Evolutionary conservation across 2,329 filamentous ascomycete species (phyloP).

Genomic region (Emmonsiellopsis sp.): DNA sequence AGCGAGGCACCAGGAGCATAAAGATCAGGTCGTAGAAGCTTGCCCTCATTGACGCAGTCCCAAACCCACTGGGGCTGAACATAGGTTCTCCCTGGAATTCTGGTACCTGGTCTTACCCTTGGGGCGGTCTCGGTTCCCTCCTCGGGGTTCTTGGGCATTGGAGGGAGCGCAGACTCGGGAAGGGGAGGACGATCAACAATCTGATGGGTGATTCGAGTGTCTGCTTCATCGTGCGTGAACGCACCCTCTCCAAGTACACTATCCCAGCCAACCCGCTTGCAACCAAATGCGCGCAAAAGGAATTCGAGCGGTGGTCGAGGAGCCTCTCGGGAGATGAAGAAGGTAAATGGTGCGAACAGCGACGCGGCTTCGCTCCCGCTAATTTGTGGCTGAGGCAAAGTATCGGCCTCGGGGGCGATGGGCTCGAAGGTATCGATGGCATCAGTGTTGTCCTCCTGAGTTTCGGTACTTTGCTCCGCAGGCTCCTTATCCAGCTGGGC

Average conservation of each 20-base stretch:
- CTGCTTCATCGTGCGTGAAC: constrained; percentile 80
- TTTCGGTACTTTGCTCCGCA: constrained; percentile 34
- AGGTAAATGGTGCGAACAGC: constrained; percentile 81
- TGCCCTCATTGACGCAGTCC: constrained; percentile 90
- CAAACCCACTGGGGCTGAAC: constrained; percentile 98
- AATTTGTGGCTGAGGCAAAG: constrained; percentile 67
- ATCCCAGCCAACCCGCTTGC: constrained; percentile 94
- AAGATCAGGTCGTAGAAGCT: constrained; percentile 73
- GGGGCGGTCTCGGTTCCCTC: constrained; percentile 38
- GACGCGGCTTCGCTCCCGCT: constrained; percentile 57
- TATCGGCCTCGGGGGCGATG: constrained; percentile 71
- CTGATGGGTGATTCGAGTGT: constrained; percentile 88
- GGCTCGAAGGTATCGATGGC: constrained; percentile 88
- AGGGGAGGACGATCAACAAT: constrained; percentile 83
- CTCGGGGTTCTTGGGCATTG: constrained; percentile 33
- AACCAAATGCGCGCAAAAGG: constrained; percentile 85
- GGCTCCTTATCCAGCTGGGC: constrained; percentile 32
- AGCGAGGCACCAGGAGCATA: constrained; percentile 85
- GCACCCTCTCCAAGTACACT: constrained; percentile 80
- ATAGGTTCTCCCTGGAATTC: constrained; percentile 86
- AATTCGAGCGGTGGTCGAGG: constrained; percentile 87
- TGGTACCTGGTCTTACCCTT: constrained; percentile 50
- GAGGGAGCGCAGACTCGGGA: constrained; percentile 43
- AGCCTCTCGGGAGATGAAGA: constrained; percentile 90
- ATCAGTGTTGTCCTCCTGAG: constrained; percentile 40